These are phyloP conservation scores for Saturnispora gosingensis DNA, from an alignment of 805 yeast species.

Conservation along the genomic window DNA sequence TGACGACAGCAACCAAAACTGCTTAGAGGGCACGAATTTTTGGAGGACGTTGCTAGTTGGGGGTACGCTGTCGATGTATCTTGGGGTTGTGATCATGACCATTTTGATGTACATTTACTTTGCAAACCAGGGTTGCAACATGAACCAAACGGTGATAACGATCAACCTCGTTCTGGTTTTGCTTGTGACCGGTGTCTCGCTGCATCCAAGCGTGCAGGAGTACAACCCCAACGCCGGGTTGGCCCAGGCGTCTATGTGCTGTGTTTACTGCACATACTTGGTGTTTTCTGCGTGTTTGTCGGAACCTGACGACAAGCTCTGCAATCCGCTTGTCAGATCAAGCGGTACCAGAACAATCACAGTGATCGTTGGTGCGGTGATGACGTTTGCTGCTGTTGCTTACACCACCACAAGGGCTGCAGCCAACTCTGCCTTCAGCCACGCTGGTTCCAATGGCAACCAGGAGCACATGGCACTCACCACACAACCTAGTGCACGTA, in stretches of 20 bases:
- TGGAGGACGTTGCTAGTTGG: conserved; percentile 81
- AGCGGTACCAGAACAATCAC: conserved; percentile 85
- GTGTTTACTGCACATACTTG: conserved; percentile 84
- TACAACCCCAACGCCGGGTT: conserved; percentile 91
- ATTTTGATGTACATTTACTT: conserved; percentile 75
- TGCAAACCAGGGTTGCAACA: conserved; percentile 69
- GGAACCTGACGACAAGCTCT: conserved; percentile 88
- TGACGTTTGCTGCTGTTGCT: conserved; percentile 91
- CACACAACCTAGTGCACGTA: conserved; percentile 44
- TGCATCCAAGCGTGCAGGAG: conserved; percentile 81
- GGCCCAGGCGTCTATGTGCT: conserved; percentile 95
- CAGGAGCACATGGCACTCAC: conserved; percentile 38
- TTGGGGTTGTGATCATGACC: conserved; percentile 63
- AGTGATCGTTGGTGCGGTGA: conserved; percentile 80
- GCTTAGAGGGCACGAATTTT: conserved; percentile 35
- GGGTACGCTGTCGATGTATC: conserved; percentile 81
- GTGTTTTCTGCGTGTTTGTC: conserved; percentile 89
- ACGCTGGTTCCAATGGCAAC: conserved; percentile 20
- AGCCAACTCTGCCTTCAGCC: conserved; percentile 59
- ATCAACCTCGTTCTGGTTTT: conserved; percentile 61
- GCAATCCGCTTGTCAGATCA: conserved; percentile 88
- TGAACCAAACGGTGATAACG: conserved; percentile 83
- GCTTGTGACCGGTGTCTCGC: conserved; percentile 58
- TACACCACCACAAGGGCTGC: conserved; percentile 98
- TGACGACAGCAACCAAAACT: conserved; percentile 31